Percentiles rank a stretch among this genome's conserved stretches.
These are phyloP conservation scores for Naegleria lovaniensis DNA, from an alignment of 208 protist species.

Conservation along the genomic window DNA sequence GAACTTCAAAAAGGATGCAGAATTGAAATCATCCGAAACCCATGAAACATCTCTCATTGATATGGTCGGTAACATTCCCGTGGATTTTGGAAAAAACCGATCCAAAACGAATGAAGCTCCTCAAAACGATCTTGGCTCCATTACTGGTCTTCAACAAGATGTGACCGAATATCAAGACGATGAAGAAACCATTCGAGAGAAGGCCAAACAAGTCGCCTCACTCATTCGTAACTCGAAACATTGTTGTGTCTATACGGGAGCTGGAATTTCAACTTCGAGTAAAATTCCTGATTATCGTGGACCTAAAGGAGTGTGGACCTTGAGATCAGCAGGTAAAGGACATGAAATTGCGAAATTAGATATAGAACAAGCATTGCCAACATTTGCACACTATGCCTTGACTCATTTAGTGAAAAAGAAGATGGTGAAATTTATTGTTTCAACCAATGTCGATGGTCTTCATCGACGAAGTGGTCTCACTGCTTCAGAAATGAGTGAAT, in stretches of 20 bases:
- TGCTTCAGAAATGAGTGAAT: not conserved
- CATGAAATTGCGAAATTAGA: not conserved
- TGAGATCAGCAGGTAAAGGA: not conserved
- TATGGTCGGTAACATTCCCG: not conserved
- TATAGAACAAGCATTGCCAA: not conserved
- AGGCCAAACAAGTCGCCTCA: not conserved
- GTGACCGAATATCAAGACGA: not conserved
- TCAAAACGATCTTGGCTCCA: not conserved
- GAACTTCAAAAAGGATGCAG: not conserved
- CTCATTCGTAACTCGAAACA: not conserved
- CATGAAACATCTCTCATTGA: not conserved
- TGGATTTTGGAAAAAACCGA: not conserved
- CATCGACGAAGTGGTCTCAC: constrained; percentile 15
- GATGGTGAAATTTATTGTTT: not conserved
- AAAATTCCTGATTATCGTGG: constrained; percentile 11
- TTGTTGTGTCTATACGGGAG: not conserved
- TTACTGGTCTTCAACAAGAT: not conserved
- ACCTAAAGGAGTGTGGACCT: constrained; percentile 8
- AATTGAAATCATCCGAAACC: not conserved
- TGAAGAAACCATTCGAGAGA: not conserved
- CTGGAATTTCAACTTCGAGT: not conserved
- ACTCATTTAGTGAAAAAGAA: not conserved
- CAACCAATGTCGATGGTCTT: constrained; percentile 31
- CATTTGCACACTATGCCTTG: not conserved
- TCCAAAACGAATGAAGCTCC: no score